Percentiles rank a stretch among this genome's conserved stretches.
These are phyloP conservation scores for Globisporangium parvum DNA, from an alignment of 352 stramenopile genomes.

Conservation along the genomic window DNA sequence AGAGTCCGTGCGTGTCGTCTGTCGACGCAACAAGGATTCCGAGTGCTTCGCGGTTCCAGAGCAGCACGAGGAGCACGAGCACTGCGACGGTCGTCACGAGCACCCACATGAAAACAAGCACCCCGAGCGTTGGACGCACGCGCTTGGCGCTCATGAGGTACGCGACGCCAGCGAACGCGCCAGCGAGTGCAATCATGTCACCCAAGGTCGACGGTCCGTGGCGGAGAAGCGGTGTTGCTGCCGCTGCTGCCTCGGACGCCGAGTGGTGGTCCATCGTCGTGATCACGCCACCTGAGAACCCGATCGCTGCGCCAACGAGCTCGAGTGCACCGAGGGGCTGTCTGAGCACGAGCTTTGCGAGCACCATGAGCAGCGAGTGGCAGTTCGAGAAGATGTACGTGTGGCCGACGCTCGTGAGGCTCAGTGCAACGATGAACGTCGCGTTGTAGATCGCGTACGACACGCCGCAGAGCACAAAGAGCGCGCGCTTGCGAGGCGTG, in stretches of 20 bases:
- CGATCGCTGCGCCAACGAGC: slow-evolving; percentile 29
- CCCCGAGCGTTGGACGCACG: slow-evolving; percentile 26
- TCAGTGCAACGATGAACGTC: slow-evolving; percentile 45
- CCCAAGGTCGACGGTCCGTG: slow-evolving; percentile 14
- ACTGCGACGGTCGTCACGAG: slow-evolving; percentile 28
- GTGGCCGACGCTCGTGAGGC: slow-evolving; percentile 45
- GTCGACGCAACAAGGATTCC: slow-evolving; percentile 7
- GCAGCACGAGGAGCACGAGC: slow-evolving; percentile 26
- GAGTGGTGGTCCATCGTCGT: slow-evolving; percentile 28
- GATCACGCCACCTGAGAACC: slow-evolving; percentile 34
- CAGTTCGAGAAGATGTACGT: slow-evolving; percentile 56
- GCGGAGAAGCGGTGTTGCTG: not conserved
- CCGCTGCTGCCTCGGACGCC: not conserved
- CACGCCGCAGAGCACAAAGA: slow-evolving; percentile 23
- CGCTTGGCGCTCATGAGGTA: slow-evolving; percentile 45
- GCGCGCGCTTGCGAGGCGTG: slow-evolving; percentile 9
- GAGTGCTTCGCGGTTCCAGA: slow-evolving; percentile 11
- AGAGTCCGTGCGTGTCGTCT: slow-evolving; percentile 17
- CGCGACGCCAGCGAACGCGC: slow-evolving; percentile 36
- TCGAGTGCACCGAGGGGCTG: slow-evolving; percentile 29
- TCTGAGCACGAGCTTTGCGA: slow-evolving; percentile 34
- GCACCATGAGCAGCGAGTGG: slow-evolving; percentile 48
- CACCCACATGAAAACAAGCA: slow-evolving; percentile 37
- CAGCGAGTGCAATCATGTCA: slow-evolving; percentile 49
- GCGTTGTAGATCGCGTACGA: slow-evolving; percentile 40